phyloP scores from a whole-genome alignment of 257 asterid species.

The Eustoma russellianum region DNA sequence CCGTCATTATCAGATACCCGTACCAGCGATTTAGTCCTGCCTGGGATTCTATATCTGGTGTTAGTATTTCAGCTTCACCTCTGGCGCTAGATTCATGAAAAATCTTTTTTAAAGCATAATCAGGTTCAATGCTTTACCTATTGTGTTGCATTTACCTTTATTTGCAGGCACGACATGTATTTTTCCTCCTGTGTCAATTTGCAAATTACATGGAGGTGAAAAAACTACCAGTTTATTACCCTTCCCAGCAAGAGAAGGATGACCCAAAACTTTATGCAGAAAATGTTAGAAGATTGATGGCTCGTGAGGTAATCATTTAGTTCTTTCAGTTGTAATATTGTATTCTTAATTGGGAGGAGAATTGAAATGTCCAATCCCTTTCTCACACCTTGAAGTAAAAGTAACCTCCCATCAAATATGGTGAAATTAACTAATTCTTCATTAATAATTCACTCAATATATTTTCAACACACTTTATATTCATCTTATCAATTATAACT shows the following conservation, averaged over 20 bases:
- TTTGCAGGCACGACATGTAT: conserved; percentile 75
- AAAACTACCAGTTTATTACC: conserved; percentile 65
- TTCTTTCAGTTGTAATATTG: background rate
- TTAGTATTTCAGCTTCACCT: conserved; percentile 29
- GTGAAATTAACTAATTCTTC: too few relatives aligned
- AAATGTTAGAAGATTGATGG: conserved; percentile 76
- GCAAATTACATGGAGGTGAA: conserved; percentile 66
- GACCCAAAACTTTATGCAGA: conserved; percentile 86
- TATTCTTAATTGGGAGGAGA: background rate
- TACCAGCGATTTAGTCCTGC: conserved; percentile 87
- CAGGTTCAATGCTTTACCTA: background rate
- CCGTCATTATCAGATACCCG: conserved; percentile 80
- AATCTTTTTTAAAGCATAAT: too few relatives aligned
- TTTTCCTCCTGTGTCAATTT: conserved; percentile 82
- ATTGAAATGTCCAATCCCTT: too few relatives aligned
- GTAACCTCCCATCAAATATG: too few relatives aligned
- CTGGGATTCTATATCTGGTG: conserved; percentile 96
- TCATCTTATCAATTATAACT: too few relatives aligned
- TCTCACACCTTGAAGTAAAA: too few relatives aligned
- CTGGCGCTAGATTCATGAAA: too few relatives aligned
- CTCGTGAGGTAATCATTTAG: conserved; percentile 51
- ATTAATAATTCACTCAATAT: too few relatives aligned
- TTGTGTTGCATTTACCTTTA: background rate
- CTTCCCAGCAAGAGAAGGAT: conserved; percentile 80
- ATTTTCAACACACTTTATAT: too few relatives aligned